Evolutionary conservation across 1,139 yeast species (phyloP).

Genomic region (Sugiyamaella xylanicola): DNA sequence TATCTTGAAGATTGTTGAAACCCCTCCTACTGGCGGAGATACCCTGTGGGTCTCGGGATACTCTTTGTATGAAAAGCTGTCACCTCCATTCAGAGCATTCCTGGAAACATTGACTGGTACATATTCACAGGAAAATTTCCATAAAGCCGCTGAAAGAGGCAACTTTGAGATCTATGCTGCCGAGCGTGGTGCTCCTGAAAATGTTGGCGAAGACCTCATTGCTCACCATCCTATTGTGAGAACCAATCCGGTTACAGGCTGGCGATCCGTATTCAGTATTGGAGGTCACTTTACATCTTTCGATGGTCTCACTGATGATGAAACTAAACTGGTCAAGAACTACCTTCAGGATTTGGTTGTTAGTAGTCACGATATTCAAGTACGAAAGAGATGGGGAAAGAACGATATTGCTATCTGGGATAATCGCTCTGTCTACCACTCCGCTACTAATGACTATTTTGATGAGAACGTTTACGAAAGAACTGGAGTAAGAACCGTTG

Average conservation of each 20-base stretch:
- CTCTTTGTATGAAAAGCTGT: slow-evolving; percentile 51
- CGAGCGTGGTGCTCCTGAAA: slow-evolving; percentile 41
- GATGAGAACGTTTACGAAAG: slow-evolving; percentile 23
- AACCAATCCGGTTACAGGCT: slow-evolving; percentile 59
- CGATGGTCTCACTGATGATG: slow-evolving; percentile 49
- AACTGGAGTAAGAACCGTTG: slow-evolving; percentile 36
- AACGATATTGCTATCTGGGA: slow-evolving; percentile 55
- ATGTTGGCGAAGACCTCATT: slow-evolving; percentile 34
- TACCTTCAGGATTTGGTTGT: slow-evolving; percentile 47
- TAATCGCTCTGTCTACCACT: slow-evolving; percentile 41
- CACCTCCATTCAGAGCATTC: slow-evolving; percentile 48
- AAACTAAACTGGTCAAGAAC: slow-evolving; percentile 46
- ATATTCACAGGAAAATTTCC: slow-evolving; percentile 37
- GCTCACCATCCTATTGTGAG: slow-evolving; percentile 52
- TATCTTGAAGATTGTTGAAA: slow-evolving; percentile 47
- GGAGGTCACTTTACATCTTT: slow-evolving; percentile 46
- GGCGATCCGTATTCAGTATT: slow-evolving; percentile 52
- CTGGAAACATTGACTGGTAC: slow-evolving; percentile 45
- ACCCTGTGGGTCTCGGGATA: slow-evolving; percentile 51
- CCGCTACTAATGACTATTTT: slow-evolving; percentile 28
- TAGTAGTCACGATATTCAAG: slow-evolving; percentile 50
- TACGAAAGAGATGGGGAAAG: slow-evolving; percentile 58
- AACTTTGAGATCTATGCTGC: slow-evolving; percentile 43
- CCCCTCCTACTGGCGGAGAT: slow-evolving; percentile 51
- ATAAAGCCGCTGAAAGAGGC: slow-evolving; percentile 35